Conservation (phyloP, 169 alveolate genomes). For the Plasmodium malariae region DNA sequence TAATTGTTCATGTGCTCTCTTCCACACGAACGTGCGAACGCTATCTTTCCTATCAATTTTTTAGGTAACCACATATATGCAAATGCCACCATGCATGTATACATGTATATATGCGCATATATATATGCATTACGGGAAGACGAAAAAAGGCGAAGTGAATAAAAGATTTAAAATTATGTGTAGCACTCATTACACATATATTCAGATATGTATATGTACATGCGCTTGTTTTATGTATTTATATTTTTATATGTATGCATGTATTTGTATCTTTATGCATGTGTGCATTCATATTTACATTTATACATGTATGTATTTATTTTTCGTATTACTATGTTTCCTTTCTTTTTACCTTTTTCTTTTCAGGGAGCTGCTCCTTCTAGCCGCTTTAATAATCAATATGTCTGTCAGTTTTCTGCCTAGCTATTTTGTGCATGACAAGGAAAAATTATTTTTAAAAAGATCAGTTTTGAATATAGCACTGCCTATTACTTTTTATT, state of each 20-base stretch:
- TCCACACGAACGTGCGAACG: background rate
- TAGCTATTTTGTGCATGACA: slow-evolving; percentile 29
- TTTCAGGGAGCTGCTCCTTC: slow-evolving; percentile 11
- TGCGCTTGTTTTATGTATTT: no score
- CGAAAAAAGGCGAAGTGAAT: background rate
- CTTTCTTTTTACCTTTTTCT: no score
- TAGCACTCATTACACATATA: no score
- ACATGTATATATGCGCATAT: background rate
- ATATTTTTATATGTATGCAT: no score
- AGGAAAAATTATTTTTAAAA: slow-evolving; percentile 29
- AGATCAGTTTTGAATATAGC: slow-evolving; percentile 13
- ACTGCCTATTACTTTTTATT: slow-evolving; percentile 17
- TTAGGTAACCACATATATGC: slow-evolving; percentile 24
- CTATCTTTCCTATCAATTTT: background rate
- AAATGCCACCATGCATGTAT: background rate
- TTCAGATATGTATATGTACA: no score
- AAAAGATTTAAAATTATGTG: no score
- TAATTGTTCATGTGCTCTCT: slow-evolving; percentile 16
- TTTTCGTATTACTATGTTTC: background rate
- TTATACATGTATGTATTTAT: background rate
- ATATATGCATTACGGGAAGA: background rate
- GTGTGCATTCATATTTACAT: background rate
- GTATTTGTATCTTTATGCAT: background rate
- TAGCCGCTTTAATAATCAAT: slow-evolving; percentile 15
- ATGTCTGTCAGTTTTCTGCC: slow-evolving; percentile 1